Evolutionary conservation across 73 alveolate genomes (phyloP).

Genomic region (Paramecium sexaurelia): DNA sequence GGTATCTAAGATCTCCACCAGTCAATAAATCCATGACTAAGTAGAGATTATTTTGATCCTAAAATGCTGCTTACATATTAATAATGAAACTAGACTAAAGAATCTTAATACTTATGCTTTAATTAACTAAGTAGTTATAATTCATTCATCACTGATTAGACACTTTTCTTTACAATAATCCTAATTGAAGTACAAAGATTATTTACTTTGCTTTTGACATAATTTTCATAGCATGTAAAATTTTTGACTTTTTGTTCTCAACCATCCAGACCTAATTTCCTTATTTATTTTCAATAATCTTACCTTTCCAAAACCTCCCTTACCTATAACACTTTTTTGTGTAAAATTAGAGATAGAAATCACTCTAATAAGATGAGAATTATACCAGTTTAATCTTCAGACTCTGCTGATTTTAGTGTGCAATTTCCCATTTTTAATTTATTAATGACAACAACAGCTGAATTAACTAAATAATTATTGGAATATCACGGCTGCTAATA

Average conservation of each 20-base stretch:
- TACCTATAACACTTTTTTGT: constrained; percentile 58
- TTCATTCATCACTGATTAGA: constrained; percentile 84
- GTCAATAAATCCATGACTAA: constrained; percentile 88
- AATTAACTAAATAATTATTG: constrained; percentile 27
- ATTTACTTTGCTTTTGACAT: constrained; percentile 72
- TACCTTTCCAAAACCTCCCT: constrained; percentile 73
- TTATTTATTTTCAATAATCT: not conserved
- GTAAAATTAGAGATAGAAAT: constrained; percentile 63
- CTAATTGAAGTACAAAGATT: not conserved
- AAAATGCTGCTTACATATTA: constrained; percentile 95
- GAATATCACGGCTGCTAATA: constrained; percentile 46
- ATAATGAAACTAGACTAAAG: constrained; percentile 75
- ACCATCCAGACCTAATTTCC: constrained; percentile 88
- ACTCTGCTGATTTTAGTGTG: constrained; percentile 54
- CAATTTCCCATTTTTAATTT: constrained; percentile 54
- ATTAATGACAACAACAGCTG: constrained; percentile 54
- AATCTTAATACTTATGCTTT: constrained; percentile 79
- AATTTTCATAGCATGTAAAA: constrained; percentile 71
- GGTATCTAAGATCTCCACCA: constrained; percentile 97
- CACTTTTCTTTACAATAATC: constrained; percentile 83
- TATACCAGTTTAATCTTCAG: constrained; percentile 21
- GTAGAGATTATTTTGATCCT: constrained; percentile 91
- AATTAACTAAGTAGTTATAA: constrained; percentile 78
- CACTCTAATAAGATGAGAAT: not conserved
- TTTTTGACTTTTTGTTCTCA: constrained; percentile 75